Evolutionary conservation across 2,329 filamentous ascomycete species (phyloP).

Genomic region (Trichoderma oligosporum): DNA sequence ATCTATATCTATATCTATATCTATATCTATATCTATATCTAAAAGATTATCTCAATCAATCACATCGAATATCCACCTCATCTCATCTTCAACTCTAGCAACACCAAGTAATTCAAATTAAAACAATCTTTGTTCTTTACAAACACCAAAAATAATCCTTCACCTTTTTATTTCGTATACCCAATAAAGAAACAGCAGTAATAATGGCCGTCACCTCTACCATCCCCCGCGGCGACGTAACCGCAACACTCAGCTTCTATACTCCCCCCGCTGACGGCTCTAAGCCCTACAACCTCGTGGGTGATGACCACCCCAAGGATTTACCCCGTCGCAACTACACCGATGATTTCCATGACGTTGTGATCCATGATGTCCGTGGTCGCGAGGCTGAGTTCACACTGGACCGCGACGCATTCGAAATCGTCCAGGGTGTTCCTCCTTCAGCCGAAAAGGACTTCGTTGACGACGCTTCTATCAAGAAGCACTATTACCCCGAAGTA

Average conservation of each 20-base stretch:
- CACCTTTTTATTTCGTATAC: too few species aligned
- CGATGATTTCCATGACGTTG: conserved; percentile 47
- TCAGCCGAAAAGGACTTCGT: conserved; percentile 52
- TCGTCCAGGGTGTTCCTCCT: conserved; percentile 55
- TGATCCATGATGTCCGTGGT: conserved; percentile 70
- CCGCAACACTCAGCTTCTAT: conserved; percentile 64
- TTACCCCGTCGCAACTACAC: conserved; percentile 63
- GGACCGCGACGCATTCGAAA: conserved; percentile 71
- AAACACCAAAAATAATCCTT: neutral
- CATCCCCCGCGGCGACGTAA: conserved; percentile 58
- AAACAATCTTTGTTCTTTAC: too few species aligned
- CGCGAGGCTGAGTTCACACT: conserved; percentile 62
- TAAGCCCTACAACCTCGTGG: conserved; percentile 64
- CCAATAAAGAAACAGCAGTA: conserved; percentile 18
- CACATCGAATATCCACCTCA: neutral
- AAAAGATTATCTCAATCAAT: too few species aligned
- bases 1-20: neutral
- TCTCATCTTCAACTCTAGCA: neutral
- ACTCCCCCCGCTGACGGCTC: conserved; percentile 55
- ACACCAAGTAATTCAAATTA: neutral
- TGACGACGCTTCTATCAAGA: conserved; percentile 65
- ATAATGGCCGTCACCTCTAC: conserved; percentile 40
- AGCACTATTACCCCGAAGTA: conserved; percentile 80
- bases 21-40: too few species aligned
- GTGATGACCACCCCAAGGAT: conserved; percentile 54